Evolutionary conservation across 495 filamentous ascomycete species (phyloP), one percentile per base, ranked within the genome.

Genomic region (Hyaloscypha variabilis): DNA sequence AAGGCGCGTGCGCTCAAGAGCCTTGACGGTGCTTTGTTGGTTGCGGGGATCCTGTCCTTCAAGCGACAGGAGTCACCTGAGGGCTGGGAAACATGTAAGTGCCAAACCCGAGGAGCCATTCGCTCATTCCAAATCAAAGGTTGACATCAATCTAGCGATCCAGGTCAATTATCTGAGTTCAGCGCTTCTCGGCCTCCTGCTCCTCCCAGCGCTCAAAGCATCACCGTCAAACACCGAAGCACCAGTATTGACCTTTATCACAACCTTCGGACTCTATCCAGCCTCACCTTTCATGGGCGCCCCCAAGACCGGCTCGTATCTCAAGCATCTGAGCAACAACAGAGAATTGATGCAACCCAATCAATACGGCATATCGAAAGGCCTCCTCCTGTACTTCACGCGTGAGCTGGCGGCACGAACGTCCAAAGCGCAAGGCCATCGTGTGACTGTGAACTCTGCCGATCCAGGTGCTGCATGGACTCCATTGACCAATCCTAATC

Each of bases 191-290:
- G 60, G 73, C 8, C 71, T 79, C 11, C 72, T 81, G 1, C 62
- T 81, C 5, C 71, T 82, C 11, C 78, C 79, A 3, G 26, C 72
- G 10, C 71, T 81, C 21, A 75, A 77, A 36, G 36, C 70, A 13
- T 70, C 64, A 23, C 68, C 70, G 2, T 29, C 31, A 14, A 72
- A 72, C 46, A 68, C 68, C 13, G 56, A 60, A 30, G 64, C 70
- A 6, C 70, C 70, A 5, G 68, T 70, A 21, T 54, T 72, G 10
- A 72, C 70, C 52, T 71, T 72, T 30, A 65, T 71, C 58, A 72
- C 70, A 3, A 60, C 58, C 34, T 72, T 72, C 50, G 70, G 68
- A 42, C 56, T 72, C 30, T 72, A 71, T 39, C 68, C 68, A 14
- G 52, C 70, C n/a, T 64, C 65, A 11, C 65, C 60, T 50, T 69